Evolutionary conservation across 805 yeast genomes (phyloP), one percentile per base, ranked within the genome.

Genomic region (Ogataea haglerorum): DNA sequence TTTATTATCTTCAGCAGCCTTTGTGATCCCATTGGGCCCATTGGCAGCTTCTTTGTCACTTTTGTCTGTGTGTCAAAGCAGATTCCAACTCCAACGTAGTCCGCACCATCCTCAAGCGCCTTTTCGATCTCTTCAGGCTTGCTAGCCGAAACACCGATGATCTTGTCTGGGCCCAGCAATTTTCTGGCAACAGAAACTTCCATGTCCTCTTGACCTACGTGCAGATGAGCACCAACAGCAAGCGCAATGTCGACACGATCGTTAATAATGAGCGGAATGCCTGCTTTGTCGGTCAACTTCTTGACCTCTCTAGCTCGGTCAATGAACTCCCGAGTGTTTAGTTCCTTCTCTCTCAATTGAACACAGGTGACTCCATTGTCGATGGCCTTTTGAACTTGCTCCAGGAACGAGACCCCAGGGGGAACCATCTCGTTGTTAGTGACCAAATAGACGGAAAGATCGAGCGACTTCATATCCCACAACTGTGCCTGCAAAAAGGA

Each of bases 191-290:
- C 51, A 1, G 53, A 53, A 2, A 78, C 78, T 9, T 75, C 73
- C 86, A 89, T 85, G 57, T 89, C 97, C 38, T 82, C 89, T 60
- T 89, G 96, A 0, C 97, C 97, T 15, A 89, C 86, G 65, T 89
- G 97, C 7, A 90, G 82, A 48, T 87, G 96, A 2, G 95, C 95
- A 51, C 76, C 93, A 41, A 87, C 71, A 0, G 96, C 96, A 31
- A 90, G 64, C 0, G 96, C 96, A 10, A 90, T 87, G 56, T 89
- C 97, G 2, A 87, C 73, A 37, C 96, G 67, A 55, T 89, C 96
- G 51, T 89, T 87, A 55, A 89, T 88, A 24, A 89, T 76, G 49
- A 89, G 67, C 0, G 96, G 96, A 6, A 90, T 78, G 0, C 74
- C 72, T 29, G 69, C 74, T 19, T 64, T 57, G 26, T 67, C 64